These are phyloP conservation scores for Erigeron philadelphicus DNA, from an alignment of 140 eudicot species.

Conservation along the genomic window DNA sequence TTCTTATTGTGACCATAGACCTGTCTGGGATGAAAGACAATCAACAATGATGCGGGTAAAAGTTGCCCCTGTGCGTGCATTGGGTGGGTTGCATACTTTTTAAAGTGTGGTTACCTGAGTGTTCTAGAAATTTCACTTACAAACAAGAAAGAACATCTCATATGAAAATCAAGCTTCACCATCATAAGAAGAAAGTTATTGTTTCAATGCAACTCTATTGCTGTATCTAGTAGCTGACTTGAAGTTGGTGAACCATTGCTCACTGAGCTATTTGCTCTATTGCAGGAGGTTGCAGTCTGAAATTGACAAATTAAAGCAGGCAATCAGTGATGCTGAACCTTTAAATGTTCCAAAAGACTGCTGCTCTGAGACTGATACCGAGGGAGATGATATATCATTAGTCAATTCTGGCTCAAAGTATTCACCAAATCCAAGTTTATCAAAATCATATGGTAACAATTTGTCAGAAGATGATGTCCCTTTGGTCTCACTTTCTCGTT, in stretches of 20 bases:
- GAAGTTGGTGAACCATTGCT: conserved; percentile 6
- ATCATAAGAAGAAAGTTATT: background rate
- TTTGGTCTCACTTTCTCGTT: conserved; percentile 38
- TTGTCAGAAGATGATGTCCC: conserved; percentile 41
- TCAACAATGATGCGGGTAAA: no score
- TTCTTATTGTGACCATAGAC: no score
- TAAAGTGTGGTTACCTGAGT: background rate
- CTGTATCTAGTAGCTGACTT: conserved; percentile 12
- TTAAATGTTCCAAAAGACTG: conserved; percentile 36
- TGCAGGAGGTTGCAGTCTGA: conserved; percentile 63
- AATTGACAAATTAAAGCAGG: conserved; percentile 54
- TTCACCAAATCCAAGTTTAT: conserved; percentile 36
- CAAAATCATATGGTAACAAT: conserved; percentile 30
- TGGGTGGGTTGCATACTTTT: background rate
- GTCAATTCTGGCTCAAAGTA: conserved; percentile 32
- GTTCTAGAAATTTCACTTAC: background rate
- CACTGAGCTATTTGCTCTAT: conserved; percentile 19
- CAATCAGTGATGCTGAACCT: conserved; percentile 38
- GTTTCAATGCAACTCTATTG: background rate
- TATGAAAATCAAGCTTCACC: background rate
- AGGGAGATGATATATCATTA: conserved; percentile 41
- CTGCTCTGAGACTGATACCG: conserved; percentile 89
- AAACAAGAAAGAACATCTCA: background rate
- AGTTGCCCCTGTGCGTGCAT: no score
- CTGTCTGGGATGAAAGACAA: no score